Percentiles rank a stretch among this genome's conserved stretches.
Evolutionary conservation across 768 basidiomycete species (phyloP).

Genomic region (Auricularia auricula-judae): DNA sequence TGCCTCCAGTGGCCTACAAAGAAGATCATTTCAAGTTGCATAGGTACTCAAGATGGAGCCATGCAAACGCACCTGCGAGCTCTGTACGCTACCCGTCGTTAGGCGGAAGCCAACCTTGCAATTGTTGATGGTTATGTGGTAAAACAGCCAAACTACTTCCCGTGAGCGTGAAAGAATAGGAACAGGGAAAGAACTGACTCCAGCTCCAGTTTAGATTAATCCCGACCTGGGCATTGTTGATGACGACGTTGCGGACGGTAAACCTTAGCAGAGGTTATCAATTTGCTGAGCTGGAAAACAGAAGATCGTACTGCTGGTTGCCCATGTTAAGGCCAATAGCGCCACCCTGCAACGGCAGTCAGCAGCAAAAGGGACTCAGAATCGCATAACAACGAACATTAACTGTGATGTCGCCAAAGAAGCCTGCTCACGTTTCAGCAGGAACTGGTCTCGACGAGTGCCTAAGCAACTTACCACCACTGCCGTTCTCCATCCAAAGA

Average conservation of each 20-base stretch:
- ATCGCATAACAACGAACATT: background rate
- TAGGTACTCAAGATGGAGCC: background rate
- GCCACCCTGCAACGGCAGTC: constrained; percentile 3
- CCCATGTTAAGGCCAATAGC: constrained; percentile 10
- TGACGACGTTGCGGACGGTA: constrained; percentile 11
- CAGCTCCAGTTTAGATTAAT: constrained; percentile 4
- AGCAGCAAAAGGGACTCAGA: too few relatives aligned
- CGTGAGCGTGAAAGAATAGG: background rate
- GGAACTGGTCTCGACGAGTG: background rate
- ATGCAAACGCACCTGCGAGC: background rate
- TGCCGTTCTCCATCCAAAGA: constrained; percentile 4
- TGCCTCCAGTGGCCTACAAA: background rate
- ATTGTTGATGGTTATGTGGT: constrained; percentile 9
- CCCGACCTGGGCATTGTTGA: constrained; percentile 9
- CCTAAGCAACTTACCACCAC: constrained; percentile 7
- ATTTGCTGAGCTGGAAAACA: background rate
- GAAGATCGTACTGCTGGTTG: constrained; percentile 9
- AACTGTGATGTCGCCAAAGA: constrained; percentile 9
- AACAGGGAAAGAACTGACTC: background rate
- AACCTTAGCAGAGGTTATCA: background rate
- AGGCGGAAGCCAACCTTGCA: constrained; percentile 7
- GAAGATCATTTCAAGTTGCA: too few relatives aligned
- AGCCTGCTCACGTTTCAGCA: background rate
- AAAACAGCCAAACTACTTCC: constrained; percentile 8
- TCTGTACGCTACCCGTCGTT: constrained; percentile 1